Evolutionary conservation across 805 yeast species (phyloP).

Genomic region (Saccharomycopsis sp.): DNA sequence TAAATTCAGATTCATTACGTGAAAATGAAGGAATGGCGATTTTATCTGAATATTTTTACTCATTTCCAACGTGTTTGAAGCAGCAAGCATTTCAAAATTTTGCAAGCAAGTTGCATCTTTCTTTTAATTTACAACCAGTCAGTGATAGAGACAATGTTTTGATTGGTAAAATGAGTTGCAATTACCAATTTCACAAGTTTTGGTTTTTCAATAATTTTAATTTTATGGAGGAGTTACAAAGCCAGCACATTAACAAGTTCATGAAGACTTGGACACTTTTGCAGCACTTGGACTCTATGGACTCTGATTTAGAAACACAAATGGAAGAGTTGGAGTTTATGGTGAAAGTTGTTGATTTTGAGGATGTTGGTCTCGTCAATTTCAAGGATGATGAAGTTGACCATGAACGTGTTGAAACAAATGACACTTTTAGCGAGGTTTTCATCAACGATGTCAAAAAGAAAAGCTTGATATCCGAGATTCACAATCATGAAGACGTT

Average conservation of each 20-base stretch:
- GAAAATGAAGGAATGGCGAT: neutral
- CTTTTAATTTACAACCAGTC: neutral
- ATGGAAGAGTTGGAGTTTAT: conserved; percentile 2
- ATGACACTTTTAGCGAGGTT: too few species aligned
- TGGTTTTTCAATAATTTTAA: conserved; percentile 16
- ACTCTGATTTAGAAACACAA: neutral
- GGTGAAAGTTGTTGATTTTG: conserved; percentile 9
- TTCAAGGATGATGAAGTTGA: neutral
- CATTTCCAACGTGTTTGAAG: neutral
- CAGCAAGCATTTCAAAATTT: neutral
- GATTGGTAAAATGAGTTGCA: conserved; percentile 5
- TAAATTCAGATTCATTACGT: too few species aligned
- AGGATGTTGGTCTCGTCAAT: conserved; percentile 1
- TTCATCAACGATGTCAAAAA: too few species aligned
- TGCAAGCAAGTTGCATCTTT: neutral
- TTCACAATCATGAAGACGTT: too few species aligned
- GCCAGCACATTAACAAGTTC: neutral
- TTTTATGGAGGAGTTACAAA: conserved; percentile 3
- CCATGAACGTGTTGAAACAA: too few species aligned
- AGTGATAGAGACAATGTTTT: neutral
- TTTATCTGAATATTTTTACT: neutral
- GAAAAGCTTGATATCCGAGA: too few species aligned
- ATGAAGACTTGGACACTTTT: neutral
- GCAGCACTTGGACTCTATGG: neutral
- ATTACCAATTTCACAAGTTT: conserved; percentile 6